phyloP scores from a whole-genome alignment of 73 alveolate genomes.

The Urostyla sp. region DNA sequence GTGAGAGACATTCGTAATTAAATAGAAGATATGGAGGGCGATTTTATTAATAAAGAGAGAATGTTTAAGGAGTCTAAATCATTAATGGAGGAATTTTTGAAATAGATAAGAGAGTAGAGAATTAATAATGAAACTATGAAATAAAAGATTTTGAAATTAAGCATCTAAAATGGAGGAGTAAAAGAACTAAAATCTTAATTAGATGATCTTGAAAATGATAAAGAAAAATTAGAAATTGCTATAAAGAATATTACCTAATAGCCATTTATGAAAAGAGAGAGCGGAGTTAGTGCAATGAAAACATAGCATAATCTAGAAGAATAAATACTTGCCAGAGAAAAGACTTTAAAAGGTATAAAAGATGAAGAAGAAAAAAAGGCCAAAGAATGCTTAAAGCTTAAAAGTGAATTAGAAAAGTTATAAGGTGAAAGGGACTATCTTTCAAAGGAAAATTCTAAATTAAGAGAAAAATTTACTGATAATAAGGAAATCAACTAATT shows the following conservation, averaged over 20 bases:
- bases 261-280: slow-evolving; percentile 71
- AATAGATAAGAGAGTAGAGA: slow-evolving; percentile 38
- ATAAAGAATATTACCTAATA: slow-evolving; percentile 50
- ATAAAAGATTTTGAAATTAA: background rate
- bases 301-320: slow-evolving; percentile 49
- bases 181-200: slow-evolving; percentile 9
- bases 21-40: slow-evolving; percentile 42
- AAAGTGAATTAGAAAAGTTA: slow-evolving; percentile 47
- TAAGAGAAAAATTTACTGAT: slow-evolving; percentile 44
- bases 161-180: slow-evolving; percentile 9
- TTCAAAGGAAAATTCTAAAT: slow-evolving; percentile 48
- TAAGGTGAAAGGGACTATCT: slow-evolving; percentile 60
- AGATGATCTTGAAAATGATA: slow-evolving; percentile 52
- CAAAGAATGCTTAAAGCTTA: slow-evolving; percentile 40
- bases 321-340: slow-evolving; percentile 32
- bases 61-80: slow-evolving; percentile 33
- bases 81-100: slow-evolving; percentile 28
- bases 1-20: slow-evolving; percentile 17
- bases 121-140: slow-evolving; percentile 14
- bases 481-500: slow-evolving; percentile 48
- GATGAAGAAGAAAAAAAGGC: slow-evolving; percentile 50
- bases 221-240: slow-evolving; percentile 37
- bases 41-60: slow-evolving; percentile 17
- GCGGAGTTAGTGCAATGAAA: slow-evolving; percentile 41
- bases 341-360: slow-evolving; percentile 30